These are phyloP conservation scores for Podaxis sp. DNA, from an alignment of 768 basidiomycete genomes.

Conservation along the genomic window DNA sequence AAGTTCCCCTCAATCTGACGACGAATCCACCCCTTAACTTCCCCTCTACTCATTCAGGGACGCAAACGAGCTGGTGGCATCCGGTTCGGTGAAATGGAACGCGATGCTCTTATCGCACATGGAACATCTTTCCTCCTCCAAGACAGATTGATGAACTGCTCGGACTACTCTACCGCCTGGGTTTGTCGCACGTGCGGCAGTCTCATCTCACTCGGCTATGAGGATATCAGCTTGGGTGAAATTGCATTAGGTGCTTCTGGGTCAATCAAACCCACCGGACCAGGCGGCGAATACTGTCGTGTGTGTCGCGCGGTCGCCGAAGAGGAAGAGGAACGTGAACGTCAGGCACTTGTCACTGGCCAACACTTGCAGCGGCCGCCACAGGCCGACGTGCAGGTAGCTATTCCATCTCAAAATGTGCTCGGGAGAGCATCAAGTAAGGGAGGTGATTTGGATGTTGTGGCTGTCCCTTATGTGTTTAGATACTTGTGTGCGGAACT, in stretches of 20 bases:
- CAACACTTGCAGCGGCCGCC: constrained; percentile 42
- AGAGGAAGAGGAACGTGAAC: constrained; percentile 58
- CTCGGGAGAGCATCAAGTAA: constrained; percentile 55
- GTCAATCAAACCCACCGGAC: constrained; percentile 58
- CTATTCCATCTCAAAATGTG: constrained; percentile 67
- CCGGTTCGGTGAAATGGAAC: constrained; percentile 99
- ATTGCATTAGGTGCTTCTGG: constrained; percentile 48
- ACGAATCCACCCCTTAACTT: neutral
- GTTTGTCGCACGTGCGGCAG: constrained; percentile 96
- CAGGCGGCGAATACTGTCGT: constrained; percentile 92
- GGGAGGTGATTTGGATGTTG: constrained; percentile 88
- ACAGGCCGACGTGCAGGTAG: constrained; percentile 56
- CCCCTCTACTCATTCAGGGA: constrained; percentile 50
- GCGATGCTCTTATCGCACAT: constrained; percentile 97
- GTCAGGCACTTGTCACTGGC: constrained; percentile 58
- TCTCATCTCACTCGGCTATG: constrained; percentile 93
- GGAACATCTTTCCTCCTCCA: constrained; percentile 98
- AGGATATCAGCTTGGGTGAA: constrained; percentile 77
- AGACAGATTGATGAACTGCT: constrained; percentile 99
- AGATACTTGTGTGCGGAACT: constrained; percentile 93
- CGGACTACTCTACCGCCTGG: constrained; percentile 99
- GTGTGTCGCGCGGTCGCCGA: constrained; percentile 80
- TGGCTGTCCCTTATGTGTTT: constrained; percentile 95
- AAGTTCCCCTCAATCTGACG: neutral
- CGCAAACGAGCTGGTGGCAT: constrained; percentile 98